phyloP scores from a whole-genome alignment of 768 basidiomycete species.

The Lactarius evosmus region DNA sequence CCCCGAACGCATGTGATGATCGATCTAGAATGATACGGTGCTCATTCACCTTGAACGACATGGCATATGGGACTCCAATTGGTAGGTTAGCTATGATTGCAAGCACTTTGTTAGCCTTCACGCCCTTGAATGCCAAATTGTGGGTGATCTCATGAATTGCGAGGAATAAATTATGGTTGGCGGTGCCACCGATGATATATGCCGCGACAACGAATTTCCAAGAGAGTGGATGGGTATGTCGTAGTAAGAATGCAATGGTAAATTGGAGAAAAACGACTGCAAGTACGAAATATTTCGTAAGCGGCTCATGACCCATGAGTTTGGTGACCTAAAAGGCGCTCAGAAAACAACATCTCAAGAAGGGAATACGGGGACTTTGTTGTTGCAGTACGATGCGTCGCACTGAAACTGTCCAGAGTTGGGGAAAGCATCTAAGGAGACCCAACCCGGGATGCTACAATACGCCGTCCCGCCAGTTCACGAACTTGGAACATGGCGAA shows the following conservation, averaged over 20 bases:
- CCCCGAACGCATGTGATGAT: background rate
- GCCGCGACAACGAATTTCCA: constrained; percentile 70
- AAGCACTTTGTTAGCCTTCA: constrained; percentile 79
- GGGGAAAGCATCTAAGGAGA: background rate
- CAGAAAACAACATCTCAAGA: constrained; percentile 2
- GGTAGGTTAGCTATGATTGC: constrained; percentile 92
- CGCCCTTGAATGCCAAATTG: constrained; percentile 86
- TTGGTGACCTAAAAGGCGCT: constrained; percentile 67
- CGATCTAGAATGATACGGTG: background rate
- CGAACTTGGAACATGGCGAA: background rate
- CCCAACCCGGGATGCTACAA: background rate
- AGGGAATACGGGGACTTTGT: background rate
- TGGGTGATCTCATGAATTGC: constrained; percentile 99
- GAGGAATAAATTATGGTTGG: constrained; percentile 96
- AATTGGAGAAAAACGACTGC: constrained; percentile 79
- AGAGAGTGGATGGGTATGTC: constrained; percentile 65
- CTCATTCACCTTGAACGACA: constrained; percentile 80
- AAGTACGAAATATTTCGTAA: constrained; percentile 89
- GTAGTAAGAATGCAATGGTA: constrained; percentile 56
- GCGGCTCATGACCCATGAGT: constrained; percentile 92
- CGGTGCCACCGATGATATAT: constrained; percentile 88
- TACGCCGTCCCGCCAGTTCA: background rate
- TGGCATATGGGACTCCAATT: constrained; percentile 92
- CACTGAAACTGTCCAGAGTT: background rate
- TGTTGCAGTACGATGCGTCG: background rate